Evolutionary conservation across 2,329 filamentous ascomycete genomes (phyloP).

Genomic region (Sarocladium kiliense): DNA sequence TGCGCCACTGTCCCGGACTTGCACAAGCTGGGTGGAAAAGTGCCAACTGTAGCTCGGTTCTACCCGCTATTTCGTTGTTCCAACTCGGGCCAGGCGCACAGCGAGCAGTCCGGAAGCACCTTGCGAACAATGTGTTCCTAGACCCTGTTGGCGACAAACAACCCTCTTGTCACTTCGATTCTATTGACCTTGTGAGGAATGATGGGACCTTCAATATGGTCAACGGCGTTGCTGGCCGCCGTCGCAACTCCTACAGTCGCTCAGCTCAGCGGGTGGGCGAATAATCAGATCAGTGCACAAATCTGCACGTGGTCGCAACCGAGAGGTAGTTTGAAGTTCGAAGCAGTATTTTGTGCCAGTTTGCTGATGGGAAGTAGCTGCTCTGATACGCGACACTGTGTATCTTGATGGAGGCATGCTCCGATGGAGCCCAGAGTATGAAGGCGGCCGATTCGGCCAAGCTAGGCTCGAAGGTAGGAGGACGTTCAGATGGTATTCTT

Average conservation of each 20-base stretch:
- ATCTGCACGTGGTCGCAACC: constrained; percentile 54
- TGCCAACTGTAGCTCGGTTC: too few species aligned
- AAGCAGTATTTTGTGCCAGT: too few species aligned
- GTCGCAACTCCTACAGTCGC: constrained; percentile 19
- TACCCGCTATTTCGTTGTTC: too few species aligned
- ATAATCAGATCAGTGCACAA: constrained; percentile 48
- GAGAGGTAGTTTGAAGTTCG: too few species aligned
- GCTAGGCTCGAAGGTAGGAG: constrained; percentile 21
- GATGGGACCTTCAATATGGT: neutral
- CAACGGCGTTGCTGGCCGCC: constrained; percentile 7
- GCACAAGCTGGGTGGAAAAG: neutral
- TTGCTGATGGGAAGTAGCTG: constrained; percentile 34
- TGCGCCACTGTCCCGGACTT: neutral
- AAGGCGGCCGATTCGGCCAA: constrained; percentile 32
- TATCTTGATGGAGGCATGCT: constrained; percentile 61
- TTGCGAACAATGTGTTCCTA: neutral
- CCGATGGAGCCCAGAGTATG: constrained; percentile 45
- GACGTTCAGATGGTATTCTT: neutral
- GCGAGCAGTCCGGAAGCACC: neutral
- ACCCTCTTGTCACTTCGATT: neutral
- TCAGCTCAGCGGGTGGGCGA: constrained; percentile 43
- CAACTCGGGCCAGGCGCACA: neutral
- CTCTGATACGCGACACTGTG: constrained; percentile 54
- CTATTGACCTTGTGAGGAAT: neutral
- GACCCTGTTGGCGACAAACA: neutral